Base-by-base conservation (phyloP, 371 early-diverging fungal species). In the Gilbertella persicaria region DNA sequence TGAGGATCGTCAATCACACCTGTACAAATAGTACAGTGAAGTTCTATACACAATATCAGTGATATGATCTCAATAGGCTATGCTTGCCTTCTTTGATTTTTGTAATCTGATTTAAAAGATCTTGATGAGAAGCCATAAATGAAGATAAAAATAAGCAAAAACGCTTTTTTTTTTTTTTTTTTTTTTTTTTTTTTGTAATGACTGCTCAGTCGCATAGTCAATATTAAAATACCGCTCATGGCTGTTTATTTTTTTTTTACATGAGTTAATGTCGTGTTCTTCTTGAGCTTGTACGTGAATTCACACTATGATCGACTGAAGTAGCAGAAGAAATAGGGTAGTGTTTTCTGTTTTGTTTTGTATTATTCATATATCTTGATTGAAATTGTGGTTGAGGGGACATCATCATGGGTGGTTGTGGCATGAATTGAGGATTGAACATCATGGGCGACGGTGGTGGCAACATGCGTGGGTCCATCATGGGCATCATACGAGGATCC, bases 381-480 rank as follows among this genome's bases (percentile, higher is more conserved):
- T 33, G 33, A 8, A 33, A 33, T 8, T 8, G 13, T 33, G 46
- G n/a, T 16, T 30, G 21, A 17, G 46, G 21, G 14, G 35, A 9
- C 46, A 30, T 46, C 46, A 46, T 39, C 5, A 13, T 1, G 21
- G 54, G 38, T 28, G 28, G 3, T 40, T 47, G 38, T 28, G 28
- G 3, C 47, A 55, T 38, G 8, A 53, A 36, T n/a, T 45, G 38
- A 28, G 55, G 55, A 5, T 54, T 40, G 35, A 38, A 46, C 48
- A 58, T 52, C 50, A 44, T 45, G n/a, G n/a, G n/a, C 47, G 47
- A 28, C 1, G 47, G 52, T 9, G 45, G 47, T 9, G 51, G 33
- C 42, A 52, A 42, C 58, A 66, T 54, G 16, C 67, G 59, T 19
- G 72, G 72, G 49, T 67, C 67, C 65, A 73, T 69, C 65, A 67